A percentile compares a stretch with the other conserved stretches of the same genome.
Evolutionary conservation across 495 filamentous ascomycete species (phyloP).

Genomic region (Penicillium ucsense): DNA sequence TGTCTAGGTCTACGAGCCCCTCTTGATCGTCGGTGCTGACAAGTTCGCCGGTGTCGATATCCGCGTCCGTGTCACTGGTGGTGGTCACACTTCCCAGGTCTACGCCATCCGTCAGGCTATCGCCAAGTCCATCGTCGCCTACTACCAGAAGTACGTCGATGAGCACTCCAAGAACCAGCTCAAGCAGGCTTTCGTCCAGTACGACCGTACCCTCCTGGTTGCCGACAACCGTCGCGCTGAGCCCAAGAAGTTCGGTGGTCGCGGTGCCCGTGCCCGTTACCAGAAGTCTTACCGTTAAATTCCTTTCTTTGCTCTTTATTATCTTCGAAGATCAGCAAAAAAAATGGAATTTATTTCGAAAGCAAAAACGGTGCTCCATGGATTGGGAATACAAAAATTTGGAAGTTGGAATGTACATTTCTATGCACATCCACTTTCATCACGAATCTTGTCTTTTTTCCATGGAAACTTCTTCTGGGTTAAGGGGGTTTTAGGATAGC

Average conservation of each 20-base stretch:
- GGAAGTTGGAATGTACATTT: conserved; percentile 8
- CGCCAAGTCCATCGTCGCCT: conserved; percentile 94
- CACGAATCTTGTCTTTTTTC: conserved; percentile 17
- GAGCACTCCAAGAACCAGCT: conserved; percentile 99
- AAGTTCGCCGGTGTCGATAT: conserved; percentile 97
- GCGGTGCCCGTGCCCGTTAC: conserved; percentile 91
- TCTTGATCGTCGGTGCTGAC: conserved; percentile 90
- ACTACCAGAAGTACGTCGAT: conserved; percentile 99
- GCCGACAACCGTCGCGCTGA: conserved; percentile 93
- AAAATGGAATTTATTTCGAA: conserved; percentile 2
- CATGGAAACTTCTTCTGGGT: conserved; percentile 13
- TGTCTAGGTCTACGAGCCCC: conserved; percentile 80
- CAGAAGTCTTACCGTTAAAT: conserved; percentile 76
- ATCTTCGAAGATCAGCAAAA: conserved; percentile 5
- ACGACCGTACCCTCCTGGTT: conserved; percentile 94
- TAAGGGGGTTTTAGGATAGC: conserved; percentile 13
- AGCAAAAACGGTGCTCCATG: conserved; percentile 10
- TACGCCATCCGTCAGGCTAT: conserved; percentile 99
- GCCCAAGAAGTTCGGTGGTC: conserved; percentile 82
- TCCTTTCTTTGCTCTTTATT: conserved; percentile 11
- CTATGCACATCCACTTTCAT: conserved; percentile 4
- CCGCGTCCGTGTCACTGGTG: conserved; percentile 89
- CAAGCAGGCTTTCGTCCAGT: conserved; percentile 87
- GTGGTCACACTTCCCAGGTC: conserved; percentile 97
- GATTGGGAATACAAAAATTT: conserved; percentile 6